Percentiles rank a stretch among this genome's conserved stretches.
Evolutionary conservation across 2,329 filamentous ascomycete species (phyloP).

Genomic region (Cryphonectria parasitica): DNA sequence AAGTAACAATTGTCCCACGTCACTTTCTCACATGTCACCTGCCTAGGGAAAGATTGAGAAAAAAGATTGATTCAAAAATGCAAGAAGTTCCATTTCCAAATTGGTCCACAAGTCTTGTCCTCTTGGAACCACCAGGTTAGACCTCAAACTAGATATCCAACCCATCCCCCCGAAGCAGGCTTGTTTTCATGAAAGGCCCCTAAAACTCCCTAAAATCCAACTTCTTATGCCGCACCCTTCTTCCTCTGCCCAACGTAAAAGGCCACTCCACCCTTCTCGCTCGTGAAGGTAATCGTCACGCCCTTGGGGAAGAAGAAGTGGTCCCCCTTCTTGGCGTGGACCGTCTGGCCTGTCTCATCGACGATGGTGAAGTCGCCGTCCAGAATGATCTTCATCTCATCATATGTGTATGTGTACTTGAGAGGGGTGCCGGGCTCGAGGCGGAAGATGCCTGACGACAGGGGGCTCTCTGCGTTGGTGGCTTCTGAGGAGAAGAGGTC

Average conservation of each 20-base stretch:
- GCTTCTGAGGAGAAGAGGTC: conserved; percentile 63
- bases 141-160: too few relatives aligned
- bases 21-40: too few relatives aligned
- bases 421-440: conserved; percentile 70
- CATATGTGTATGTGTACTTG: conserved; percentile 67
- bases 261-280: conserved; percentile 61
- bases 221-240: conserved; percentile 36
- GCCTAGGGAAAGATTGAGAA: too few relatives aligned
- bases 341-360: conserved; percentile 64
- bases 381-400: conserved; percentile 76
- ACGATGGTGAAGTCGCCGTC: conserved; percentile 67
- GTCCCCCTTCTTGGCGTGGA: conserved; percentile 64
- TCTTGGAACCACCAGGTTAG: too few relatives aligned
- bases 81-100: too few relatives aligned
- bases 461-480: conserved; percentile 59
- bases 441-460: conserved; percentile 68
- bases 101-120: too few relatives aligned
- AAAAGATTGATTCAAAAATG: too few relatives aligned
- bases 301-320: conserved; percentile 73
- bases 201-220: neutral
- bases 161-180: too few relatives aligned
- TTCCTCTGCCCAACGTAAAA: conserved; percentile 57
- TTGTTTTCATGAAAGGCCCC: too few relatives aligned
- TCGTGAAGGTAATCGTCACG: conserved; percentile 67
- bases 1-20: too few relatives aligned